These are phyloP conservation scores for Cephaloascus fragrans DNA, from an alignment of 805 yeast genomes.

Conservation along the genomic window DNA sequence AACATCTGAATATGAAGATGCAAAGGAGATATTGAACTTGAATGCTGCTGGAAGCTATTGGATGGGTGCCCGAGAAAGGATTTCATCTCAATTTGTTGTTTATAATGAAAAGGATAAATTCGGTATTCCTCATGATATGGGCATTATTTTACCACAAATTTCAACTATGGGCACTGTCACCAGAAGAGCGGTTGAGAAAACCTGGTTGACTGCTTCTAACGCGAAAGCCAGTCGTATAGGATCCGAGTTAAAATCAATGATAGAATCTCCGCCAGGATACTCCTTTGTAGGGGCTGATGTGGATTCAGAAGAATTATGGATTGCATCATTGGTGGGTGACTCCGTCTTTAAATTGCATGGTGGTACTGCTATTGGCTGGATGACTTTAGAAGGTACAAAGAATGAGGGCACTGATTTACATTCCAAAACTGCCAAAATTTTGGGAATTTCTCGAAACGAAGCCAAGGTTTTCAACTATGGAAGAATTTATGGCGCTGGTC, in stretches of 20 bases:
- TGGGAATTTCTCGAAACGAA: conserved; percentile 83
- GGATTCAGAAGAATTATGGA: conserved; percentile 97
- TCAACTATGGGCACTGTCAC: conserved; percentile 96
- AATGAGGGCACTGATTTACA: conserved; percentile 89
- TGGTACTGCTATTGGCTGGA: conserved; percentile 97
- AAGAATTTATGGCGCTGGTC: conserved; percentile 96
- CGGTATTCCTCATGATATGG: conserved; percentile 22
- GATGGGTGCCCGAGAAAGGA: conserved; percentile 84
- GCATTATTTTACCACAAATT: conserved; percentile 75
- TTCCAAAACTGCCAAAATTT: conserved; percentile 82
- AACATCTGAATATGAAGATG: conserved; percentile 61
- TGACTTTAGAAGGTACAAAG: conserved; percentile 96
- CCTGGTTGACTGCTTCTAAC: conserved; percentile 97
- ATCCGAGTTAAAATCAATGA: conserved; percentile 82
- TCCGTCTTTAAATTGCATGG: conserved; percentile 86
- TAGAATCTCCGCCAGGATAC: conserved; percentile 83
- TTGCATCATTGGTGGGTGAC: conserved; percentile 91
- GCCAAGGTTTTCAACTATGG: conserved; percentile 97
- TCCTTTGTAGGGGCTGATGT: conserved; percentile 97
- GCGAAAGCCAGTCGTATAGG: conserved; percentile 83
- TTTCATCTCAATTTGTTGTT: conserved; percentile 78
- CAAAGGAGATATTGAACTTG: conserved; percentile 68
- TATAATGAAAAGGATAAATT: conserved; percentile 24
- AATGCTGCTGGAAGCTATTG: conserved; percentile 83
- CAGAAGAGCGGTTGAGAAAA: conserved; percentile 90